A percentile compares a stretch with the other conserved stretches of the same genome.
phyloP scores from a whole-genome alignment of 139 green algal genomes.

The Edaphochlamys debaryana region DNA sequence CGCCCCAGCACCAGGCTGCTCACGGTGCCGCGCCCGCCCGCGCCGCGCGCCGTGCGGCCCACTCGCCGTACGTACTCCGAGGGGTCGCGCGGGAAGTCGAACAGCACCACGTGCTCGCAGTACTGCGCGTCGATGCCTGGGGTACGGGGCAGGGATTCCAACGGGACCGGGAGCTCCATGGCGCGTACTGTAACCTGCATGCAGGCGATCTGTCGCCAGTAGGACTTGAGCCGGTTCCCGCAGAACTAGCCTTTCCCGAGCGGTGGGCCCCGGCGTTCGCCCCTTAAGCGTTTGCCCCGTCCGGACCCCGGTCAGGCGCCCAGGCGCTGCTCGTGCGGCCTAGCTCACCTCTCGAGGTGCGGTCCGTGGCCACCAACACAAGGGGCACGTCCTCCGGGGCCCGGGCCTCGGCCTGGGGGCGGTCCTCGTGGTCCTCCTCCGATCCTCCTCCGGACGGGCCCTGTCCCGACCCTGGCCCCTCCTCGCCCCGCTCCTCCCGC shows the following conservation, averaged over 20 bases:
- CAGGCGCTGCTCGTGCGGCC: too few species aligned
- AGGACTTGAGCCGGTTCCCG: neutral
- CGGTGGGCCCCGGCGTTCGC: too few species aligned
- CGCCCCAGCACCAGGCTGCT: constrained; percentile 87
- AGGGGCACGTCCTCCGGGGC: neutral
- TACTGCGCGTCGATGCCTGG: constrained; percentile 82
- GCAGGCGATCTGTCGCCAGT: too few species aligned
- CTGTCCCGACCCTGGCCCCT: too few species aligned
- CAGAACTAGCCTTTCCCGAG: too few species aligned
- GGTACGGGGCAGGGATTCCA: neutral
- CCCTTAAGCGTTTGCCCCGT: too few species aligned
- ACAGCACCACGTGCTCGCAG: constrained; percentile 93
- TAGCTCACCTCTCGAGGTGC: constrained; percentile 54
- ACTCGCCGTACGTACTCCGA: constrained; percentile 94
- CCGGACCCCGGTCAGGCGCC: too few species aligned
- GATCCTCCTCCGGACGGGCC: neutral
- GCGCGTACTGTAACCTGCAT: neutral
- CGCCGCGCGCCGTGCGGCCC: constrained; percentile 88
- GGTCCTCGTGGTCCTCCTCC: too few species aligned
- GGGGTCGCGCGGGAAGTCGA: constrained; percentile 96
- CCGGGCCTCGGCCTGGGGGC: neutral
- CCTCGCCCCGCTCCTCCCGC: neutral
- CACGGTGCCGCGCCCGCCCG: constrained; percentile 79
- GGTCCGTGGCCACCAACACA: constrained; percentile 57
- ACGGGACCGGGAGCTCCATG: too few species aligned